A percentile compares a stretch with the other conserved stretches of the same genome.
phyloP scores from a whole-genome alignment of 306 rosid genomes.

The Cicer judaicum region DNA sequence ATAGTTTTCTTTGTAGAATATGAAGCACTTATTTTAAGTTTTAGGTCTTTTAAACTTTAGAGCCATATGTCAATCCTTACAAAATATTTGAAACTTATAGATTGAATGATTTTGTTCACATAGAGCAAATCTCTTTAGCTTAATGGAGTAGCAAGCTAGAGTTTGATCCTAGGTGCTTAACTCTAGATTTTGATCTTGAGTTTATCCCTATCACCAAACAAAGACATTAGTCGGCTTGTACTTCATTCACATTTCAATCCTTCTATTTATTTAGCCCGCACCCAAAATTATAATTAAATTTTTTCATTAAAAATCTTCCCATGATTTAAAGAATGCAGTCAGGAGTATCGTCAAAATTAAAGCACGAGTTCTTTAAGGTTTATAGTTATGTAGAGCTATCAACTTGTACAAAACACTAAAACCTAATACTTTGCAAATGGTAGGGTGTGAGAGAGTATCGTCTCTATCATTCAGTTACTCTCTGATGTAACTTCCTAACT shows the following conservation, averaged over 20 bases:
- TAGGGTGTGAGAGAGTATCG: background rate
- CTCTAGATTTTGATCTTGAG: conserved; percentile 2
- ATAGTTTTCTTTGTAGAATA: conserved; percentile 4
- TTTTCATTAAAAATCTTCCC: background rate
- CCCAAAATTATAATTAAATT: background rate
- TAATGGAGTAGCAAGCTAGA: conserved; percentile 7
- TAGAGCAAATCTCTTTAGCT: conserved; percentile 15
- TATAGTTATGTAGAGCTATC: conserved; percentile 1
- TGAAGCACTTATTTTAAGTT: conserved; percentile 9
- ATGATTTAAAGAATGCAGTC: background rate
- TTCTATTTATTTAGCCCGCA: conserved; percentile 1
- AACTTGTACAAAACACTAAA: conserved; percentile 7
- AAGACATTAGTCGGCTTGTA: background rate
- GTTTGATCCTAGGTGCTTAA: conserved; percentile 1
- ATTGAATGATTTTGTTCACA: conserved; percentile 12
- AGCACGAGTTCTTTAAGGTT: background rate
- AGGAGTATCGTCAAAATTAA: background rate
- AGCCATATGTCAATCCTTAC: conserved; percentile 1
- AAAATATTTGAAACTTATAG: conserved; percentile 18
- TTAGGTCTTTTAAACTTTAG: background rate
- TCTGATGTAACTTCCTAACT: background rate
- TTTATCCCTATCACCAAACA: background rate
- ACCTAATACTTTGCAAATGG: background rate
- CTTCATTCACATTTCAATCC: background rate
- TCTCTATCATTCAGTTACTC: background rate